Conservation (phyloP, 2,329 filamentous ascomycete species). For the Beauveria australis region DNA sequence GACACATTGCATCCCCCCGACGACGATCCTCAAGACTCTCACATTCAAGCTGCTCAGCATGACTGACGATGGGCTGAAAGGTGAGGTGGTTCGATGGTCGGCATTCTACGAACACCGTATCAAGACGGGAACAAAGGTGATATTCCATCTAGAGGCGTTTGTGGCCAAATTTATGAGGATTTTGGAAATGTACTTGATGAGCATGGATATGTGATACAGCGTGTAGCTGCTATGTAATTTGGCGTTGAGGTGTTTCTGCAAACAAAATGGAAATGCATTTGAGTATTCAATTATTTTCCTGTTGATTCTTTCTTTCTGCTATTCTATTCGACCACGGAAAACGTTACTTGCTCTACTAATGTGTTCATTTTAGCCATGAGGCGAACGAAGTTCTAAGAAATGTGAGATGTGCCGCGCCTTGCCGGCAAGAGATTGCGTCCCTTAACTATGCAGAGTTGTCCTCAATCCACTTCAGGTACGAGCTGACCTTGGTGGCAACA, state of each 20-base stretch:
- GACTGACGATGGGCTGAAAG: slow-evolving; percentile 83
- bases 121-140: slow-evolving; percentile 85
- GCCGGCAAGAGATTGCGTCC: neutral
- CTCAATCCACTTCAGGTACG: neutral
- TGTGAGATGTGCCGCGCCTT: neutral
- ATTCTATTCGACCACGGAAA: too few relatives aligned
- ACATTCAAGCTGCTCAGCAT: slow-evolving; percentile 86
- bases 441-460: neutral
- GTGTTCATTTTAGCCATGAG: neutral
- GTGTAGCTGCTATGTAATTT: neutral
- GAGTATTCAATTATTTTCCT: neutral
- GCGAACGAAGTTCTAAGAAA: neutral
- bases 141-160: slow-evolving; percentile 97
- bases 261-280: neutral
- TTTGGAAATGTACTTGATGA: slow-evolving; percentile 85
- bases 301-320: too few relatives aligned
- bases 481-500: neutral
- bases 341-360: too few relatives aligned
- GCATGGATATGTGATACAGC: slow-evolving; percentile 57
- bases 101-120: slow-evolving; percentile 97
- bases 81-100: slow-evolving; percentile 90
- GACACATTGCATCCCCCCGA: slow-evolving; percentile 93
- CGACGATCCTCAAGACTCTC: slow-evolving; percentile 86
- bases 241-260: slow-evolving; percentile 5
- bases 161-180: slow-evolving; percentile 98